Percentiles rank a stretch among this genome's conserved stretches.
Conservation (phyloP, 2,329 filamentous ascomycete genomes). For the Pseudogymnoascus sp. region DNA sequence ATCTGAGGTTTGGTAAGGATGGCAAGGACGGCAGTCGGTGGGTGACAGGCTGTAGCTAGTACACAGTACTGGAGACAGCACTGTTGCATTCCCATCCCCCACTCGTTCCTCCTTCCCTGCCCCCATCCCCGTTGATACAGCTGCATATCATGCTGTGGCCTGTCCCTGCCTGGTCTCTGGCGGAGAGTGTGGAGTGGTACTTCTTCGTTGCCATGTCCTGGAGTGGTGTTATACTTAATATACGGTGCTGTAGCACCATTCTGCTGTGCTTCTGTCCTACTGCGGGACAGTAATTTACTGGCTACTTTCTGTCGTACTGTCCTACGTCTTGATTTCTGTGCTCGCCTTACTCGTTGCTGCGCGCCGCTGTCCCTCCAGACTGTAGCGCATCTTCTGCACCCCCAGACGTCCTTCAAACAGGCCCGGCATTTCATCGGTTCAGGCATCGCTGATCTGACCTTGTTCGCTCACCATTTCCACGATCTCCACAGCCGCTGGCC, state of each 20-base stretch:
- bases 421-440: not conserved
- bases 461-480: not conserved
- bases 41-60: not conserved
- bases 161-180: not conserved
- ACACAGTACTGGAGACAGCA: not conserved
- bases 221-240: not conserved
- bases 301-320: not conserved
- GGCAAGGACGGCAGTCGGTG: not conserved
- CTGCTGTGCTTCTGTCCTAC: not conserved
- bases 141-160: not conserved
- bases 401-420: not conserved
- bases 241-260: not conserved
- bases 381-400: not conserved
- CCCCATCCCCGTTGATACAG: not conserved
- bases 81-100: not conserved
- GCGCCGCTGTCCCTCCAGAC: not conserved
- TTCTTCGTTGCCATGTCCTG: not conserved
- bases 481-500: not conserved
- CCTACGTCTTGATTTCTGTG: not conserved
- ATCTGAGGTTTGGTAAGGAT: not conserved
- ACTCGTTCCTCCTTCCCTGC: not conserved
- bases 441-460: not conserved
- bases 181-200: not conserved
- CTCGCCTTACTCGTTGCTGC: not conserved
- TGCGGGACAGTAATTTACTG: not conserved